These are phyloP conservation scores for Penicillium lividum DNA, from an alignment of 495 filamentous ascomycete genomes.

Conservation along the genomic window DNA sequence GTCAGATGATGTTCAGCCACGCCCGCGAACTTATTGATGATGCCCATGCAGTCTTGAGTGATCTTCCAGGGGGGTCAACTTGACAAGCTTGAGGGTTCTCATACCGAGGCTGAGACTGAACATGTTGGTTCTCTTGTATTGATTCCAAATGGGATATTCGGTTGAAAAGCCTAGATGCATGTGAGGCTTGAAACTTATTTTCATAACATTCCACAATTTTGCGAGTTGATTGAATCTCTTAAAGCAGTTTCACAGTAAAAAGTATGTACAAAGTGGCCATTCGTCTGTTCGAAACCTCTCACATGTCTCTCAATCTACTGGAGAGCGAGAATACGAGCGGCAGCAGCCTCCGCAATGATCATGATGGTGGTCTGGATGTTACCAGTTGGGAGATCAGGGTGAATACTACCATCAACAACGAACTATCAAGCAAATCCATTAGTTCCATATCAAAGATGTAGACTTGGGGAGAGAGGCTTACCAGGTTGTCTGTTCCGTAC, in stretches of 20 bases:
- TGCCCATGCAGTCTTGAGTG: too few species aligned
- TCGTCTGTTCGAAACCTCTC: not conserved
- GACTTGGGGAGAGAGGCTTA: conserved; percentile 14
- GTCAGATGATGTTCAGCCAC: too few species aligned
- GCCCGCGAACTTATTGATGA: too few species aligned
- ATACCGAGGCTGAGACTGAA: too few species aligned
- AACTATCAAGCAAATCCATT: conserved; percentile 21
- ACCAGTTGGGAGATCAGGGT: conserved; percentile 47
- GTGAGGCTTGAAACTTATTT: too few species aligned
- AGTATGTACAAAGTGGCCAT: too few species aligned
- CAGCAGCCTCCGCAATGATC: conserved; percentile 44
- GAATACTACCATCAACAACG: conserved; percentile 42
- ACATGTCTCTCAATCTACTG: not conserved
- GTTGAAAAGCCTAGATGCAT: too few species aligned
- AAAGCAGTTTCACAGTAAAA: not conserved
- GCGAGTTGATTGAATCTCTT: not conserved
- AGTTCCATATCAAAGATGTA: not conserved
- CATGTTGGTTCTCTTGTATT: too few species aligned
- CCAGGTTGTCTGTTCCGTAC: conserved; percentile 70
- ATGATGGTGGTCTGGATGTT: conserved; percentile 48
- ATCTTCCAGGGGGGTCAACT: too few species aligned
- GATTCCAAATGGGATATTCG: too few species aligned
- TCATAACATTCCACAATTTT: too few species aligned
- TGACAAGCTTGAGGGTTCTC: too few species aligned
- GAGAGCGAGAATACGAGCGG: conserved; percentile 37